Percentiles rank a stretch among this genome's conserved stretches.
These are phyloP conservation scores for Metarhizium album DNA, from an alignment of 2,329 filamentous ascomycete species.

Conservation along the genomic window DNA sequence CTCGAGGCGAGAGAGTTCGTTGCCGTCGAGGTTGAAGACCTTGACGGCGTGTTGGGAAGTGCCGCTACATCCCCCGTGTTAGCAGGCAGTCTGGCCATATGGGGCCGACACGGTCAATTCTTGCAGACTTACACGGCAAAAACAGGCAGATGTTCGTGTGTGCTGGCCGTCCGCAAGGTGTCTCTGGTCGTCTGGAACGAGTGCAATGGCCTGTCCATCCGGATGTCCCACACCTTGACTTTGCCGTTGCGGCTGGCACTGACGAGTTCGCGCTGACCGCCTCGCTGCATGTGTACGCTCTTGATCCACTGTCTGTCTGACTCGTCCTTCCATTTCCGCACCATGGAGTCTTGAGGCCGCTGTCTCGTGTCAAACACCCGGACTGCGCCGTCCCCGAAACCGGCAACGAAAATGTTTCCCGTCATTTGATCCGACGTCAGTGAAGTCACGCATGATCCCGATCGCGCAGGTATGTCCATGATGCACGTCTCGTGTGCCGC, in stretches of 20 bases:
- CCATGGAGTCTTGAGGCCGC: slow-evolving; percentile 80
- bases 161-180: slow-evolving; percentile 73
- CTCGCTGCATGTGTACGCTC: slow-evolving; percentile 92
- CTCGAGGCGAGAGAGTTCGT: slow-evolving; percentile 70
- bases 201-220: slow-evolving; percentile 68
- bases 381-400: slow-evolving; percentile 90
- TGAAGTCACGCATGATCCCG: slow-evolving; percentile 89
- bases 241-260: slow-evolving; percentile 87
- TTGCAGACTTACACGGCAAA: slow-evolving; percentile 82
- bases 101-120: slow-evolving; percentile 23
- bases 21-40: slow-evolving; percentile 80
- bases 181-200: slow-evolving; percentile 66
- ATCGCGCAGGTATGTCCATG: slow-evolving; percentile 87
- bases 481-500: slow-evolving; percentile 87
- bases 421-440: slow-evolving; percentile 97
- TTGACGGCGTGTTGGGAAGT: slow-evolving; percentile 82
- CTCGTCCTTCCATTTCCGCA: slow-evolving; percentile 94
- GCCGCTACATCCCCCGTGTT: slow-evolving; percentile 44
- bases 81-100: slow-evolving; percentile 9
- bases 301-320: slow-evolving; percentile 80
- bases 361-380: slow-evolving; percentile 86
- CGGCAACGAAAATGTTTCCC: slow-evolving; percentile 89
- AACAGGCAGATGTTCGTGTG: slow-evolving; percentile 92
- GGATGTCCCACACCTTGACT: slow-evolving; percentile 91
- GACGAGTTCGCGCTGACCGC: slow-evolving; percentile 82